Percentiles rank a stretch among this genome's conserved stretches.
Conservation (phyloP, 495 filamentous ascomycete genomes). For the Penicillium riverlandense region DNA sequence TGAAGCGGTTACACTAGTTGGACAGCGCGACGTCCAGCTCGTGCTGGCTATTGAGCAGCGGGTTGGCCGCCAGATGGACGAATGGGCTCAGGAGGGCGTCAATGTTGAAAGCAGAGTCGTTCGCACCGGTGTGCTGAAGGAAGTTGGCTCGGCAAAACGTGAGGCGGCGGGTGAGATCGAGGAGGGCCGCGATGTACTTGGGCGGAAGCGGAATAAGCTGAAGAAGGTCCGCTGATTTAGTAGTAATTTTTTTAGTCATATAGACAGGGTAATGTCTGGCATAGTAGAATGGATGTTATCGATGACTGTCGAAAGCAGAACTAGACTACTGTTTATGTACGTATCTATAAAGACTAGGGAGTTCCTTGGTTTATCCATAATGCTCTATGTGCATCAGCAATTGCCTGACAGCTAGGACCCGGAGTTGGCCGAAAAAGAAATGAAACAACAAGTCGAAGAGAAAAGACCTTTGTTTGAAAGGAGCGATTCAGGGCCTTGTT, state of each 20-base stretch:
- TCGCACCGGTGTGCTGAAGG: constrained; percentile 67
- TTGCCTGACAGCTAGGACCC: too few relatives aligned
- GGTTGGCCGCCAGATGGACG: constrained; percentile 71
- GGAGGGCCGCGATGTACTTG: constrained; percentile 76
- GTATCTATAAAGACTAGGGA: too few relatives aligned
- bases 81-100: constrained; percentile 81
- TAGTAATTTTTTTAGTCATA: neutral
- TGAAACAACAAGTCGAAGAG: too few relatives aligned
- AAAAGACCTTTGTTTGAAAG: too few relatives aligned
- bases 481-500: too few relatives aligned
- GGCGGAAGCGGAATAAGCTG: constrained; percentile 37
- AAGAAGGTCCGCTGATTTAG: constrained; percentile 34
- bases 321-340: too few relatives aligned
- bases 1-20: constrained; percentile 80
- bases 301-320: neutral
- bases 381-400: too few relatives aligned
- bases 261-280: neutral
- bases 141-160: constrained; percentile 85
- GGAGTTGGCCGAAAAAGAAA: too few relatives aligned
- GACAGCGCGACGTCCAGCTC: constrained; percentile 83
- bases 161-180: constrained; percentile 85
- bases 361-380: too few relatives aligned
- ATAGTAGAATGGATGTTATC: constrained; percentile 2
- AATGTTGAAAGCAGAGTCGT: constrained; percentile 83
- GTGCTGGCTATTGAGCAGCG: constrained; percentile 81